Percentiles rank a stretch among this genome's conserved stretches.
Evolutionary conservation across 2,329 filamentous ascomycete species (phyloP).

Genomic region (Aspergillus costaricaensis): DNA sequence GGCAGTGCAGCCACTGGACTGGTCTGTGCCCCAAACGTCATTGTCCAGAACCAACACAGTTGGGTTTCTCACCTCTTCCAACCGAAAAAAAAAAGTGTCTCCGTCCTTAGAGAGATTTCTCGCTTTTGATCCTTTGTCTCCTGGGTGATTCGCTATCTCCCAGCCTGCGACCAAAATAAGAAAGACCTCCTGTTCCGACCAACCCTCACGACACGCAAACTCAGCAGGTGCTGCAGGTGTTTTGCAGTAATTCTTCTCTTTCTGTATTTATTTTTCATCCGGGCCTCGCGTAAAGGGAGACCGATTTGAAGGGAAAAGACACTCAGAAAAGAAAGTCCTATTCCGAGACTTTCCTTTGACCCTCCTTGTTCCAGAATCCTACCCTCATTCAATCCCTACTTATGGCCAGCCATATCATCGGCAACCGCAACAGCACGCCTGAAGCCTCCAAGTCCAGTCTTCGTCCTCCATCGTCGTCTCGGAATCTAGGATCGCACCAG

Average conservation of each 20-base stretch:
- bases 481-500: constrained; percentile 76
- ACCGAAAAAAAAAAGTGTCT: constrained; percentile 13
- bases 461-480: constrained; percentile 80
- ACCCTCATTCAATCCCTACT: constrained; percentile 19
- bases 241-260: constrained; percentile 45
- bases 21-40: constrained; percentile 43
- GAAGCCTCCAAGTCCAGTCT: constrained; percentile 81
- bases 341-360: background rate
- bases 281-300: constrained; percentile 20
- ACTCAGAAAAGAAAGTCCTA: background rate
- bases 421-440: constrained; percentile 95
- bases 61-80: constrained; percentile 28
- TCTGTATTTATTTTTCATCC: constrained; percentile 38
- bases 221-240: constrained; percentile 83
- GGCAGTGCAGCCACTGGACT: constrained; percentile 50
- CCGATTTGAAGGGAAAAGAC: constrained; percentile 13
- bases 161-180: background rate
- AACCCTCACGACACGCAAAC: constrained; percentile 37
- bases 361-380: constrained; percentile 7
- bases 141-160: background rate
- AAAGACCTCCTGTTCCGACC: constrained; percentile 12
- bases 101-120: constrained; percentile 26
- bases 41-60: constrained; percentile 32
- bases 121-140: constrained; percentile 21
- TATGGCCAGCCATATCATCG: constrained; percentile 67